Evolutionary conservation across 768 basidiomycete genomes (phyloP), one percentile per base, ranked within the genome.

Genomic region (Pholiota conissans): DNA sequence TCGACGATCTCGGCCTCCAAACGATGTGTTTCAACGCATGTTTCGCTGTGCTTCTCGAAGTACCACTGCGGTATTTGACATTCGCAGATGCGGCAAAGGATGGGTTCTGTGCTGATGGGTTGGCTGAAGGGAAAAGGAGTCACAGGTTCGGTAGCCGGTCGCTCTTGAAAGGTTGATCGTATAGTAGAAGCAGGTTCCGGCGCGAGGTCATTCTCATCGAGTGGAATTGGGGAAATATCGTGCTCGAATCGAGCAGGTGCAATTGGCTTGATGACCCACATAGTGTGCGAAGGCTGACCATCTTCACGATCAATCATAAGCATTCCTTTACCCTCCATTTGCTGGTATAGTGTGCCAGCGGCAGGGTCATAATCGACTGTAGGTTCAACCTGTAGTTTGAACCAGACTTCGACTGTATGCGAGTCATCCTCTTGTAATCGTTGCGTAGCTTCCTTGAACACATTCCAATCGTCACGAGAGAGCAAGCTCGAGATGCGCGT

Each of bases 11-110:
- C 95, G 16, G 95, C 94, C 73, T 99, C 97, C 60, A 99, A 80
- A 45, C 93, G 87, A 74, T 99, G 97, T 3, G 91, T 89, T 74
- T 98, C 96, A 63, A 86, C 93, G 65, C 97, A 99, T 10, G 95
- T 98, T 74, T 99, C 97, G 82, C 94, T 98, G 77, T 99, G 97
- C 77, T 98, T 98, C 77, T 98, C 97, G 71, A 99, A 99, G 77
- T 95, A 99, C 97, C 97, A 99, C 60, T 96, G 91, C 2, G 96
- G 95, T 57, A 98, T 91, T 63, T 91, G 88, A 67, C 90, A 87
- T 74, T 99, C 97, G 78, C 97, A 99, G 61, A 99, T 99, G 28
- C 97, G 91, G 75, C 97, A 98, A 20, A 99, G 81, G 50, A 98
- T 91, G 27, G 83, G 86, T 58, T 91, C 85, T 24, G 83, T 86